These are phyloP conservation scores for Vitis rotundifolia DNA, from an alignment of 164 flowering plant species.

Conservation along the genomic window DNA sequence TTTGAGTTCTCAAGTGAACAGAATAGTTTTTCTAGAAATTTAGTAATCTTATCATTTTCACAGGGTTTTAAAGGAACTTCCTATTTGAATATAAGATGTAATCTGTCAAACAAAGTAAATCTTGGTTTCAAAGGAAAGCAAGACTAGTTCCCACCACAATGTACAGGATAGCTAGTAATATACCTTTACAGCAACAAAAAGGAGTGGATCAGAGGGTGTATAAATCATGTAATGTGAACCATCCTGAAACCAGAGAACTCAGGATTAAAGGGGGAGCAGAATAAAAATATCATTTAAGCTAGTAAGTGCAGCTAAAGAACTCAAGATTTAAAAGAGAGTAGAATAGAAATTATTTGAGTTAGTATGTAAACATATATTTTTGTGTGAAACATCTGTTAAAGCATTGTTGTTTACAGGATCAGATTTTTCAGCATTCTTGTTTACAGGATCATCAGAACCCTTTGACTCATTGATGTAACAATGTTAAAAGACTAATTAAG, in stretches of 20 bases:
- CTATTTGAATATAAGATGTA: not conserved
- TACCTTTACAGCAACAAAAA: constrained; percentile 93
- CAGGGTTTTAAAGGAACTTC: not conserved
- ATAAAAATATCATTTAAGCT: not conserved
- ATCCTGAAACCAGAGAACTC: constrained; percentile 55
- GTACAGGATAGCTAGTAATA: not conserved
- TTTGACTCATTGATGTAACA: too few relatives aligned
- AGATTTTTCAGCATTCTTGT: too few relatives aligned
- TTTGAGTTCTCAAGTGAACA: not conserved
- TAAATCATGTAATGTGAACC: constrained; percentile 91
- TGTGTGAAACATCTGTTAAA: too few relatives aligned
- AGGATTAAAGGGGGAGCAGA: constrained; percentile 1
- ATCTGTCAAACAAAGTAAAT: too few relatives aligned
- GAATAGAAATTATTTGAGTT: too few relatives aligned
- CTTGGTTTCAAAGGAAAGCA: not conserved
- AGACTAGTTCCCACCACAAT: not conserved
- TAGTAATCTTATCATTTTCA: not conserved
- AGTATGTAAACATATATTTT: too few relatives aligned
- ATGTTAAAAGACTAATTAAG: too few relatives aligned
- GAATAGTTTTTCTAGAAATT: not conserved
- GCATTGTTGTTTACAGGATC: too few relatives aligned
- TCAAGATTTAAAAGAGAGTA: too few relatives aligned
- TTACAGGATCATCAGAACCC: too few relatives aligned
- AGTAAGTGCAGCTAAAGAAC: not conserved
- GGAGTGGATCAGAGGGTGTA: constrained; percentile 95